Evolutionary conservation across 805 yeast species (phyloP).

Genomic region (Starmerella riodocensis): DNA sequence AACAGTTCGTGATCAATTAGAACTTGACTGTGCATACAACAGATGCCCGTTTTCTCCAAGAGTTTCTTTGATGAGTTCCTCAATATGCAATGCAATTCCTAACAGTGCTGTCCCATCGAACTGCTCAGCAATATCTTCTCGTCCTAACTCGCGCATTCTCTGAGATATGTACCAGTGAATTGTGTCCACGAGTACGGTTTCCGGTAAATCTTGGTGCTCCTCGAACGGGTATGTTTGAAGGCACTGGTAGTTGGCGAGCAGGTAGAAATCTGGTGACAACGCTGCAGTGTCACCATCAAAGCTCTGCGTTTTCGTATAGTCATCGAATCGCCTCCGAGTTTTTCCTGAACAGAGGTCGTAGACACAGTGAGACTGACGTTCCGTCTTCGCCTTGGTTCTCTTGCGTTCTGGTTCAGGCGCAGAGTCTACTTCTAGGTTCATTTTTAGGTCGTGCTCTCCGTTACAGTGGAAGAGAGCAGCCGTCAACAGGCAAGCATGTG

Average conservation of each 20-base stretch:
- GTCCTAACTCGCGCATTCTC: neutral
- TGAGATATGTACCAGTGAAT: conserved; percentile 15
- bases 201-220: conserved; percentile 17
- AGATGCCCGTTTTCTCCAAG: conserved; percentile 16
- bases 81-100: conserved; percentile 16
- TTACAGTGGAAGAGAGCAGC: no score
- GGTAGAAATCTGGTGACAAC: conserved; percentile 15
- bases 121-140: neutral
- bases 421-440: no score
- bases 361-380: conserved; percentile 1
- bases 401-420: no score
- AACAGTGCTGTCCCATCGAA: conserved; percentile 16
- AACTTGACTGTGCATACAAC: conserved; percentile 7
- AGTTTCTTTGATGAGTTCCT: conserved; percentile 12
- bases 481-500: no score
- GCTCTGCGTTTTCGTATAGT: neutral
- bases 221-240: conserved; percentile 13
- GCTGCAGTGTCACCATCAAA: conserved; percentile 1
- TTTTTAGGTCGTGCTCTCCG: no score
- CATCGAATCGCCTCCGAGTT: neutral
- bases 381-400: no score
- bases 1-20: neutral
- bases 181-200: conserved; percentile 9
- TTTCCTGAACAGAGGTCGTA: conserved; percentile 12
- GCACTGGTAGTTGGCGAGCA: conserved; percentile 5